Percentiles rank a stretch among this genome's conserved stretches.
These are phyloP conservation scores for Fusarium musae DNA, from an alignment of 2,329 filamentous ascomycete species.

Conservation along the genomic window DNA sequence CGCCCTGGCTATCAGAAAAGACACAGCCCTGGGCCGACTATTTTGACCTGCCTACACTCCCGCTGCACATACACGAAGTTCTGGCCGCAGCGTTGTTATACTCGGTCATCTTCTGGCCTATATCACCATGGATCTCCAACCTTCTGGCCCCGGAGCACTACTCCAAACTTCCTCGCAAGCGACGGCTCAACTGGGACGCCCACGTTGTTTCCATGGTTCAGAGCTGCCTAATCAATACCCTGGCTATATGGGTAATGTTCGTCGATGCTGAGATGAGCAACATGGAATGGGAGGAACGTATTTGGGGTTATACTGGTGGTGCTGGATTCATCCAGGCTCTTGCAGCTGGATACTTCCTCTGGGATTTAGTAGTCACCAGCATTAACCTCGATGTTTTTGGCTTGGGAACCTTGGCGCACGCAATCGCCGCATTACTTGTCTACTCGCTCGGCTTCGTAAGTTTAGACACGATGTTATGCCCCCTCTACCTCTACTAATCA, in stretches of 20 bases:
- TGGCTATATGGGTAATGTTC: conserved; percentile 80
- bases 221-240: conserved; percentile 74
- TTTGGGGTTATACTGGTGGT: conserved; percentile 82
- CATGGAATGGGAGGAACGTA: conserved; percentile 74
- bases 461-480: conserved; percentile 42
- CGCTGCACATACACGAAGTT: conserved; percentile 82
- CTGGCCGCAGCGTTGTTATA: conserved; percentile 74
- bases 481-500: not conserved
- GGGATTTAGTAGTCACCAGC: conserved; percentile 79
- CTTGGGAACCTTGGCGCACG: conserved; percentile 80
- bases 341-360: conserved; percentile 84
- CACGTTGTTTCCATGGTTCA: conserved; percentile 88
- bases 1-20: conserved; percentile 66
- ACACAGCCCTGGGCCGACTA: conserved; percentile 73
- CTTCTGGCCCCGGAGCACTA: conserved; percentile 73
- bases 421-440: conserved; percentile 76
- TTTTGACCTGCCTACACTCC: conserved; percentile 72
- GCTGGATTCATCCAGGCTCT: conserved; percentile 79
- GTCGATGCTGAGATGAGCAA: conserved; percentile 72
- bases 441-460: conserved; percentile 84
- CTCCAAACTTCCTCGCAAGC: conserved; percentile 69
- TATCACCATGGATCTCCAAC: conserved; percentile 75
- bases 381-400: conserved; percentile 78
- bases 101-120: conserved; percentile 70
- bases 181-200: conserved; percentile 82